Evolutionary conservation across 228 moss, liverwort and hornwort species (phyloP), one percentile per base, ranked within the genome.

Genomic region (Sphagnum fallax): DNA sequence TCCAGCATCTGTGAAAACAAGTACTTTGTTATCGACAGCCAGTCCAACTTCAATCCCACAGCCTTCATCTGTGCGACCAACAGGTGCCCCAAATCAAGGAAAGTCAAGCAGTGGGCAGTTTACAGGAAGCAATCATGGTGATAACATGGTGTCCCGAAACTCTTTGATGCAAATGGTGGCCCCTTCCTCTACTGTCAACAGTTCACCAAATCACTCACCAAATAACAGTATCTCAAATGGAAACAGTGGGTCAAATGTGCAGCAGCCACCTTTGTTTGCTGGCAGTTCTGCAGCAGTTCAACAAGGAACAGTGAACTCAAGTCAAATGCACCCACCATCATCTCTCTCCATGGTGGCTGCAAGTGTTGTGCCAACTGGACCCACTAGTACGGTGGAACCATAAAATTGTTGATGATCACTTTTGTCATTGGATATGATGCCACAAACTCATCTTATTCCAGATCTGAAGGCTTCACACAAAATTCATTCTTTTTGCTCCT

Each of bases 71-170:
- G 81, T 76, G 67, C 85, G 89, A 47, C 64, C 77, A 6, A 65
- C 63, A 71, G 75, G 74, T 62, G 75, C 78, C 8, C 52, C 58
- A 55, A 74, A 74, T 49, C 47, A 62, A 49, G 58, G 75, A 67
- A 93, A 89, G 49, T 77, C 67, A 50, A 71, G 77, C 57, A 71
- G 75, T 71, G 87, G 75, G n/a, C 88, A 82, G 67, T 82, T 75
- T 47, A 52, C 70, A 14, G 86, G 76, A 18, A 88, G 62, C 61
- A 82, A 81, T 60, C 86, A 82, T 67, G 83, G 74, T 67, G 91
- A 89, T 52, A 80, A 69, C 67, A 81, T 77, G 63, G 82, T 74
- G 78, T 63, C 81, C 15, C 80, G 75, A 53, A 69, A 75, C 67
- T 78, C 72, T 6, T 71, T 77, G 69, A 65, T 77, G 70, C 61